Base-by-base conservation (phyloP, 129 eudicot genomes). In the Flaveria trinervia region DNA sequence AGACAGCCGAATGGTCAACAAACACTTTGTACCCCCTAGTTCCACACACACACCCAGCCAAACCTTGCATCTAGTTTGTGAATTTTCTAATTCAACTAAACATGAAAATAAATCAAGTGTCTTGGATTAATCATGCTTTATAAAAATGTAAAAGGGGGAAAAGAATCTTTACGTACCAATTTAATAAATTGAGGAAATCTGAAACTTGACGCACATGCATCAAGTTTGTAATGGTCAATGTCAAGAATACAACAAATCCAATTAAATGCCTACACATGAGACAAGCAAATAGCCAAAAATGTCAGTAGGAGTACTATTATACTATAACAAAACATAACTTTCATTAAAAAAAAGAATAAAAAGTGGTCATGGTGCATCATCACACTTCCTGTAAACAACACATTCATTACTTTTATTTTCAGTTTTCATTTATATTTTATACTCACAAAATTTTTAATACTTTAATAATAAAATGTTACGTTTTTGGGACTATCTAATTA, bases 221-320 rank as follows among this genome's bases (percentile, higher is more conserved):
- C 41, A 85, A 49, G 80, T 87, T 83, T 41, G 77, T 79, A 54
- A 86, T 80, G 48, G 93, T 92, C 83, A 92, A 73, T 57, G 73
- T 90, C 80, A 92, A 70, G 56, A 92, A 92, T 25, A 92, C 48
- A 64, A 82, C 75, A 84, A 92, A 92, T 54, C 97, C 97, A 59
- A 64, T 64, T 64, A 64, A 64, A 64, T 64, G 69, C 45, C 69
- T 64, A 64, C 45, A 64, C 22, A 64, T 12, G 43, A 25, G 28
- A 61, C 66, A 61, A 26, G 7, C 43, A 61, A 61, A 61, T 61
- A 61, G 12, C 22, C 69, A 64, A 64, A 64, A 14, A 30, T 64
- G 45, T 64, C 45, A 64, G 69, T 60, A 26, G 3, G 5, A 61
- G 9, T 61, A 12, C 67, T 25, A 64, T 64, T 64, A 64, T 64